Base-by-base conservation (phyloP, 2,329 filamentous ascomycete genomes). In the Exophiala mesophila region DNA sequence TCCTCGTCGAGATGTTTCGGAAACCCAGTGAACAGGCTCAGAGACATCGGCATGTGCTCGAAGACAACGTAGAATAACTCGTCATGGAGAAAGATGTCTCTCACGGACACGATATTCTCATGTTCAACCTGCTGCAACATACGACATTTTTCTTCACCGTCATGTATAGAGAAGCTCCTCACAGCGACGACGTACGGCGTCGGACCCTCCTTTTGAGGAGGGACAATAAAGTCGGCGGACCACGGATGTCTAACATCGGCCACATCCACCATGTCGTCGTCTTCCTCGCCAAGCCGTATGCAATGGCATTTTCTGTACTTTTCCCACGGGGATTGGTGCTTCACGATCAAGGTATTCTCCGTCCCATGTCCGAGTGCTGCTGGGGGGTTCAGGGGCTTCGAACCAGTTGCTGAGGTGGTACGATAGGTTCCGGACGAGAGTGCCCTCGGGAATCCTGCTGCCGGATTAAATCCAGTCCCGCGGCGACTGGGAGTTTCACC, bases 181-280 rank as follows among this genome's bases (percentile, higher is more conserved):
- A 55, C 51, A 23, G 50, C 47, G 20, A 53, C 23, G n/a, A n/a
- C n/a, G n/a, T n/a, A n/a, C n/a, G n/a, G n/a, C n/a, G n/a, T n/a
- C n/a, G 30, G 30, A 33, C 30, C 30, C 30, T 33, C 30, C n/a
- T 33, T 33, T 33, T 33, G n/a, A 33, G 30, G 30, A 33, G 30
- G n/a, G n/a, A 33, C 12, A 33, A 33, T 33, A 16, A 33, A 33
- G 30, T 33, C n/a, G 30, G 30, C 30, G 30, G n/a, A 33, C 30
- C 12, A 33, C 30, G 30, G 12, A 18, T 15, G n/a, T 33, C 30
- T 33, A 33, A 33, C 12, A 33, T 33, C 30, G 59, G 54, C 2
- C 62, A 64, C 42, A 47, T 46, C n/a, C 59, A 63, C 16, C 62
- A 63, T 17, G 54, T 55, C 29, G 62, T 62, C 47, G 44, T 55